Evolutionary conservation across 2,329 filamentous ascomycete genomes (phyloP), one percentile per base, ranked within the genome.

Genomic region (Proliferodiscus dingleyae): DNA sequence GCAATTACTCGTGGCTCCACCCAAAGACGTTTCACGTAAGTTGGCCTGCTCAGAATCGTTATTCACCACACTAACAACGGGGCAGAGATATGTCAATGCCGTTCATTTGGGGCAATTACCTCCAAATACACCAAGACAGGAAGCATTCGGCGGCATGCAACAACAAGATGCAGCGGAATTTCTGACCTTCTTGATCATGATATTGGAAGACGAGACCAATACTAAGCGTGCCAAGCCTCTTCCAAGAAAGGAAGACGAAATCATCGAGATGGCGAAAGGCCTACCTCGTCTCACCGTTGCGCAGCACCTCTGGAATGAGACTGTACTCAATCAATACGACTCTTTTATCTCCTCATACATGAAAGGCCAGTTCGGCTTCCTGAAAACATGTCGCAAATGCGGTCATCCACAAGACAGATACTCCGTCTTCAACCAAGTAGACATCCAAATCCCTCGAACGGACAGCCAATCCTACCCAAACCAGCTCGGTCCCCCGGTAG

Each of bases 121-220:
- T 22, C 34, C 21, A 26, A 22, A 26, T 28, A 46, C 19, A 34
- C 10, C 19, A 9, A 44, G 36, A 21, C 18, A 34, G 16, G 24
- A 37, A n/a, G 52, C 53, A 16, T 93, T 89, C 70, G 87, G 83
- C 11, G 83, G 87, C 32, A 73, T 74, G 19, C 71, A 43, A 21
- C 91, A 97, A 62, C 93, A 97, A 66, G 93, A 98, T 61, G 85
- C 89, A 2, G 86, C 90, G 54, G 93, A 97, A 59, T 95, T 95
- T 56, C 82, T 91, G 54, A 81, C 82, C 37, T 95, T 94, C 61
- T 66, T 96, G 21, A 74, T 95, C 29, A 82, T 87, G 43, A 83
- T 85, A 54, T 72, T 97, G 10, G 85, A 91, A 56, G 87, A 93
- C 61, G 93, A 98, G 66, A 82, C 94, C 4, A 94, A 95, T 62